Evolutionary conservation across 2,329 filamentous ascomycete species (phyloP).

Genomic region (Fusarium cyanostomum): DNA sequence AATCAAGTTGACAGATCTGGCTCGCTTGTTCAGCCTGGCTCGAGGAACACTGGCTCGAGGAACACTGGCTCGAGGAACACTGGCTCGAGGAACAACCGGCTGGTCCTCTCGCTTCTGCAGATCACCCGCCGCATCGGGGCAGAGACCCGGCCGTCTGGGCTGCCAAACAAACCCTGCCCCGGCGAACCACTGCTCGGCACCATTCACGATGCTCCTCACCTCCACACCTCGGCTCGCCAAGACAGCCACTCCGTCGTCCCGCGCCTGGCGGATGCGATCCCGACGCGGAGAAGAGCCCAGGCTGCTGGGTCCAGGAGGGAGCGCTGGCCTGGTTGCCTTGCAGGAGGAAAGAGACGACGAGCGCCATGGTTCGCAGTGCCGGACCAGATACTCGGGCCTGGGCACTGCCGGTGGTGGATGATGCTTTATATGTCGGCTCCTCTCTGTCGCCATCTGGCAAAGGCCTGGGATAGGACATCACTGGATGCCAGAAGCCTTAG

Average conservation of each 20-base stretch:
- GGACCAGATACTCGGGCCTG: conserved; percentile 19
- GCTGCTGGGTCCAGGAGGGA: conserved; percentile 11
- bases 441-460: conserved; percentile 29
- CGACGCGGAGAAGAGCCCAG: conserved; percentile 16
- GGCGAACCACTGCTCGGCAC: conserved; percentile 16
- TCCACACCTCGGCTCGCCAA: no score
- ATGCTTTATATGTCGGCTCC: conserved; percentile 7
- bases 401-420: no score
- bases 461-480: conserved; percentile 1
- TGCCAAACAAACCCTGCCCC: background rate
- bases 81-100: no score
- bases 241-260: background rate
- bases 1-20: no score
- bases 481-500: conserved; percentile 20
- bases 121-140: no score
- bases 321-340: conserved; percentile 12
- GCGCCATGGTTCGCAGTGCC: background rate
- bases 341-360: background rate
- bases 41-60: no score
- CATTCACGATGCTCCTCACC: no score
- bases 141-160: conserved; percentile 1
- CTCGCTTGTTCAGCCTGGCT: no score
- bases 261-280: conserved; percentile 17
- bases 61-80: no score
- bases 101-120: conserved; percentile 5